These are phyloP conservation scores for Balansia obtecta DNA, from an alignment of 2,329 filamentous ascomycete genomes.

Conservation along the genomic window DNA sequence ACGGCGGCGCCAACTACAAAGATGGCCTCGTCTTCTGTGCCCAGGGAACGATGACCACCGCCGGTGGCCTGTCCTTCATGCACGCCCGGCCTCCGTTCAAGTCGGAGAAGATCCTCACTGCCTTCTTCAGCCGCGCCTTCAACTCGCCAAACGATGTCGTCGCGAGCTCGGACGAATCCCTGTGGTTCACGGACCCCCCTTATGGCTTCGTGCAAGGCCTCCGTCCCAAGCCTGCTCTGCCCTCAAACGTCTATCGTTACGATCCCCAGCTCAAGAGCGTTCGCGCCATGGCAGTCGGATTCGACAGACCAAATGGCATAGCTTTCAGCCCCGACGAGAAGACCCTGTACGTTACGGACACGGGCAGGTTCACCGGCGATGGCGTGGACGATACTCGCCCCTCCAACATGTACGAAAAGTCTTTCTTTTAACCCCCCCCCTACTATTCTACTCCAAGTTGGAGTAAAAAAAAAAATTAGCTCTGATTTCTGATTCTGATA, in stretches of 20 bases:
- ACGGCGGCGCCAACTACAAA: constrained; percentile 35
- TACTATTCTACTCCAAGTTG: too few relatives aligned
- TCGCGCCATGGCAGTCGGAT: constrained; percentile 33
- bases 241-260: constrained; percentile 36
- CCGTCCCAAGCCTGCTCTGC: constrained; percentile 28
- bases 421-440: not conserved
- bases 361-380: constrained; percentile 21
- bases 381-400: constrained; percentile 16
- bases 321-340: constrained; percentile 32
- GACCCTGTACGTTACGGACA: constrained; percentile 33
- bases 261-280: constrained; percentile 25
- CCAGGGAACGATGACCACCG: constrained; percentile 19
- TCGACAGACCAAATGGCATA: constrained; percentile 33
- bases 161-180: constrained; percentile 25
- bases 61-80: constrained; percentile 22
- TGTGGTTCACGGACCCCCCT: constrained; percentile 39
- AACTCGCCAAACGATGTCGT: constrained; percentile 38
- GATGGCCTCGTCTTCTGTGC: constrained; percentile 28
- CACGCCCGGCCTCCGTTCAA: constrained; percentile 18
- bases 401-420: constrained; percentile 15
- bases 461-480: too few relatives aligned
- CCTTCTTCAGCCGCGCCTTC: constrained; percentile 31
- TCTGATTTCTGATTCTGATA: too few relatives aligned
- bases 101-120: constrained; percentile 19
- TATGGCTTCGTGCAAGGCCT: constrained; percentile 37